These are phyloP conservation scores for Canna indica DNA, from an alignment of 176 grass and related monocot genomes.

Conservation along the genomic window DNA sequence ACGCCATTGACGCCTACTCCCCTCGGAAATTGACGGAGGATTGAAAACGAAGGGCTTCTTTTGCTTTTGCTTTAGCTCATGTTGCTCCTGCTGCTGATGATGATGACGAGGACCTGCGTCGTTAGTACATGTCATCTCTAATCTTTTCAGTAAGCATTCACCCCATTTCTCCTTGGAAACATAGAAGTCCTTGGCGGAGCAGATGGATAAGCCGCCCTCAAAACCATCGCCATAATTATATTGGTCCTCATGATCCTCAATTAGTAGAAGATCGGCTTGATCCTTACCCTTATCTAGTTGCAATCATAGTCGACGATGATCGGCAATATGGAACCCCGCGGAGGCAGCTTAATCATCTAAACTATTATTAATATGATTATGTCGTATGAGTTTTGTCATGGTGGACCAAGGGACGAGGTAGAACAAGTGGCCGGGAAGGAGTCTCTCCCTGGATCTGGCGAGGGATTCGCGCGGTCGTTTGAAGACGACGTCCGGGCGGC, in stretches of 20 bases:
- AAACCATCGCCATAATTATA: too few species aligned
- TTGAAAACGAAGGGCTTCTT: background rate
- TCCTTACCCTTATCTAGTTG: too few species aligned
- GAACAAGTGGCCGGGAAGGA: constrained; percentile 52
- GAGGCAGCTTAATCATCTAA: too few species aligned
- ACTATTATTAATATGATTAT: too few species aligned
- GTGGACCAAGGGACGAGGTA: constrained; percentile 32
- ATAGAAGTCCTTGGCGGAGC: constrained; percentile 28
- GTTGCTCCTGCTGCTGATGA: too few species aligned
- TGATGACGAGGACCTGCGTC: too few species aligned
- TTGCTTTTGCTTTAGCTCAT: background rate
- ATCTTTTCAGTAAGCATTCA: constrained; percentile 4
- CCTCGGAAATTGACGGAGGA: too few species aligned
- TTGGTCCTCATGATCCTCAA: too few species aligned
- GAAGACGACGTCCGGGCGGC: constrained; percentile 46
- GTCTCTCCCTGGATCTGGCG: constrained; percentile 21
- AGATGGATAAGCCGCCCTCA: background rate
- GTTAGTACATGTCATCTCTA: constrained; percentile 15
- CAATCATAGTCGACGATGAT: too few species aligned
- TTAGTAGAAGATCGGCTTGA: too few species aligned
- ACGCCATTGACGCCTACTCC: too few species aligned
- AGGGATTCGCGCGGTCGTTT: constrained; percentile 38
- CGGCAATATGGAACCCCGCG: too few species aligned
- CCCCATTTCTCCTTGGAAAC: constrained; percentile 25
- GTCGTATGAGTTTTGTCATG: constrained; percentile 21